Percentiles rank a stretch among this genome's conserved stretches.
Evolutionary conservation across 2,329 filamentous ascomycete genomes (phyloP).

Genomic region (Catunica adiposa): DNA sequence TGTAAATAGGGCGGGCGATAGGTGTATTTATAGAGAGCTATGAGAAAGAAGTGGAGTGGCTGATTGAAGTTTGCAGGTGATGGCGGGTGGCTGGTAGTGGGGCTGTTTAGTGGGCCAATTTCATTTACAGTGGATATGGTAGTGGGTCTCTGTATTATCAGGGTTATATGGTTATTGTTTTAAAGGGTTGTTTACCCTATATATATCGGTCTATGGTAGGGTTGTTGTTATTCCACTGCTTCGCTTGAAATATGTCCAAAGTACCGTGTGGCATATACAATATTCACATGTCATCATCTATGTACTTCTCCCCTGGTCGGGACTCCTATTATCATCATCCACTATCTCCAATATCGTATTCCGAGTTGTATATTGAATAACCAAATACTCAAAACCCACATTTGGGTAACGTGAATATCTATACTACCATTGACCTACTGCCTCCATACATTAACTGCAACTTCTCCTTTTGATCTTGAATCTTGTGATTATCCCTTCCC

Average conservation of each 20-base stretch:
- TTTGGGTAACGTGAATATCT: not conserved
- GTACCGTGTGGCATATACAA: too few species aligned
- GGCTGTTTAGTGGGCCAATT: not conserved
- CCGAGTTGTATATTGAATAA: too few species aligned
- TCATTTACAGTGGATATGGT: not conserved
- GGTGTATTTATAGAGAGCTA: slow-evolving; percentile 9
- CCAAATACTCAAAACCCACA: too few species aligned
- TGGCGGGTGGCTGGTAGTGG: not conserved
- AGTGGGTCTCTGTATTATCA: not conserved
- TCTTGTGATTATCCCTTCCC: not conserved
- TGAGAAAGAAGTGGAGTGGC: not conserved
- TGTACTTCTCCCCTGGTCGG: too few species aligned
- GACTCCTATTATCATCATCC: too few species aligned
- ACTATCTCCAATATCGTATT: too few species aligned
- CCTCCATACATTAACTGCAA: not conserved
- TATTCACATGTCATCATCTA: too few species aligned
- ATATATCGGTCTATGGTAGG: not conserved
- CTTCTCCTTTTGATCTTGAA: not conserved
- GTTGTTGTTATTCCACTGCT: not conserved
- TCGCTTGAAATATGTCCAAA: not conserved
- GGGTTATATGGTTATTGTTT: not conserved
- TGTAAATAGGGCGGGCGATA: not conserved
- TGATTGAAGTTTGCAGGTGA: not conserved
- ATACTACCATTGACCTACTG: not conserved
- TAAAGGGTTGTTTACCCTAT: not conserved